Evolutionary conservation across 352 stramenopile species (phyloP), one percentile per base, ranked within the genome.

Genomic region (Phytophthora megakarya): DNA sequence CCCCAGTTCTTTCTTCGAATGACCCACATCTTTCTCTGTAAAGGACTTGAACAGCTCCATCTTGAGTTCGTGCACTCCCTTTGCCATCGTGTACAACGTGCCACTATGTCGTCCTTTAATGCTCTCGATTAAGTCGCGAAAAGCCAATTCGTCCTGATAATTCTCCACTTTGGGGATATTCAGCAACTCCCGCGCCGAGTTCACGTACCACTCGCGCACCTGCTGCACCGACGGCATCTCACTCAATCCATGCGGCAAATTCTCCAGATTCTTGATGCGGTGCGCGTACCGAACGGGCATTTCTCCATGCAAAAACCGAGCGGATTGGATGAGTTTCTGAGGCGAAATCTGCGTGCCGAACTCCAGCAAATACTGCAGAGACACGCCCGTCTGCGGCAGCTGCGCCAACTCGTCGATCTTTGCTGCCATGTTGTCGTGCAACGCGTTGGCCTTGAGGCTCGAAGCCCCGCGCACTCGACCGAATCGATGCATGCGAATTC

Each of bases 31-130:
- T 53, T 84, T 86, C 48, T 76, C 73, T 2, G 76, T 69, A 61
- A 93, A 91, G 23, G 88, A 85, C 19, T 77, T 72, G 57, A 96
- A 88, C 15, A 93, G 67, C 53, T 96, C 72, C 73, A 93, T 81
- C 53, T 98, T 97, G 63, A 99, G 92, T 84, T 99, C 95, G 67
- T 98, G 97, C 8, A 99, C 96, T 33, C 97, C 97, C 55, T 97
- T 96, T n/a, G 98, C 98, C 96, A 99, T 99, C 21, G 98, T 99
- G 33, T 99, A 98, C 12, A 99, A 84, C 23, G 98, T 99, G 30
- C 91, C 88, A n/a, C 90, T 96, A 79, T 99, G 98, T 12, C 97
- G 78, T 33, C 97, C 86, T 77, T 99, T 99, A 62, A 99, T 98
- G 52, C 84, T 93, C 69, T 98, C 91, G 23, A 99, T 89, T 22